Base-by-base conservation (phyloP, 2,329 filamentous ascomycete species). In the Penicillium digitatum region DNA sequence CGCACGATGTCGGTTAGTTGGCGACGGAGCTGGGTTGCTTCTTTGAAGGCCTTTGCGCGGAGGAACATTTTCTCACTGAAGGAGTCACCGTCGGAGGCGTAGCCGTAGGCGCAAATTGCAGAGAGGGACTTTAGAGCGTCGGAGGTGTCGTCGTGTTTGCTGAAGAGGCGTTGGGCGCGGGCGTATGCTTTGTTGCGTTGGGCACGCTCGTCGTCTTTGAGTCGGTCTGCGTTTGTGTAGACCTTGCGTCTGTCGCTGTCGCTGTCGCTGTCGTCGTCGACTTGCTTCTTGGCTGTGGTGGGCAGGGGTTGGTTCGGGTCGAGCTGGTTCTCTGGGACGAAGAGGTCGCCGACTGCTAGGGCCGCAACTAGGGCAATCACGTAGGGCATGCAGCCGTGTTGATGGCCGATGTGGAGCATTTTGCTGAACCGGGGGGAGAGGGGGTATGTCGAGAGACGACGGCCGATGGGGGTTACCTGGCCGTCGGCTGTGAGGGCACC, bases 51-150 rank as follows among this genome's bases (percentile, higher is more conserved):
- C 74, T 97, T 97, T 70, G 83, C 85, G 12, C 90, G 88, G 31
- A 97, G 84, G 76, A 94, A 97, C 78, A 90, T 90, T 56, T 84
- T 79, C 48, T 85, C 82, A 71, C 90, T 96, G 83, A 95, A 95
- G 7, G 77, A 73, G 58, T 90, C 87, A 79, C 62, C 70, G 45
- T 81, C 68, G 0, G 81, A 82, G 62, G 88, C 86, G 65, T 90
- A 87, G 5, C 88, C 88, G 69, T 93, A 96, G 61, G 93, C 90
- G 59, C 90, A 91, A 3, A 96, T 86, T 0, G 90, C 90, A 54
- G 92, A 90, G 43, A 97, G 83, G 37, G 94, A 82, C 74, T 96
- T 97, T 64, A 97, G 86, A 18, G 89, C 91, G 72, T 99, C 94
- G 0, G 88, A 90, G 49, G 82, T 84, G 69, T 90, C 87, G 69